Base-by-base conservation (phyloP, 106 monocot species). In the Dendrobium chrysotoxum region DNA sequence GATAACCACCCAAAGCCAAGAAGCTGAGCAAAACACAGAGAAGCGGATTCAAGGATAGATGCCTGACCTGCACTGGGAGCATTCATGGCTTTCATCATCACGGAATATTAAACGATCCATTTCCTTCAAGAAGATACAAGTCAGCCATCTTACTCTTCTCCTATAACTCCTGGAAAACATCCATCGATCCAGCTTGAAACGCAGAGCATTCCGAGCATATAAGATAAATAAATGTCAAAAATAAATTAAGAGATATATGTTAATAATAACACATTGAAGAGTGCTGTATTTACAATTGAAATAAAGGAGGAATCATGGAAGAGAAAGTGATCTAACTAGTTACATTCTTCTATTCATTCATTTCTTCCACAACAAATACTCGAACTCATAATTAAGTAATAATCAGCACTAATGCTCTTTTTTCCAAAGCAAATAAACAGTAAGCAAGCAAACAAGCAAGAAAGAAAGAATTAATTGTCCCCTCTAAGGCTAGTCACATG, bases 401-500 rank as follows among this genome's bases (percentile, higher is more conserved):
- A 15, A 17, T 71, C 35, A 30, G 13, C 68, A 68, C 26, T 28
- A 58, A 13, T 68, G 68, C 25, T 71, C 13, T 71, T 35, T 35
- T 35, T 71, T 31, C 16, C 7, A 71, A 71, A 38, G 13, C 28
- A 71, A 71, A 31, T 71, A 71, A 71, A 31, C 35, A 71, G 71
- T 71, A 31, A 4, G 35, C 15, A 71, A 15, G 71, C 71, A 71
- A 4, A 38, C 3, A 35, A 71, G 71, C 50, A 38, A 71, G 30
- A 71, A 71, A 71, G 31, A 71, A 71, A 71, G 71, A 71, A 71
- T 71, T 71, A 31, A 31, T 28, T 15, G 15, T 31, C 71, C 71
- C 71, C 10, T 31, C 15, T 31, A 28, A 12, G 25, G 64, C 64
- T 23, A 7, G 21, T 64, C 64, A 64, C 71, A 30, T 71, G 71